These are phyloP conservation scores for Mariannaea sp. DNA, from an alignment of 2,329 filamentous ascomycete species.

Conservation along the genomic window DNA sequence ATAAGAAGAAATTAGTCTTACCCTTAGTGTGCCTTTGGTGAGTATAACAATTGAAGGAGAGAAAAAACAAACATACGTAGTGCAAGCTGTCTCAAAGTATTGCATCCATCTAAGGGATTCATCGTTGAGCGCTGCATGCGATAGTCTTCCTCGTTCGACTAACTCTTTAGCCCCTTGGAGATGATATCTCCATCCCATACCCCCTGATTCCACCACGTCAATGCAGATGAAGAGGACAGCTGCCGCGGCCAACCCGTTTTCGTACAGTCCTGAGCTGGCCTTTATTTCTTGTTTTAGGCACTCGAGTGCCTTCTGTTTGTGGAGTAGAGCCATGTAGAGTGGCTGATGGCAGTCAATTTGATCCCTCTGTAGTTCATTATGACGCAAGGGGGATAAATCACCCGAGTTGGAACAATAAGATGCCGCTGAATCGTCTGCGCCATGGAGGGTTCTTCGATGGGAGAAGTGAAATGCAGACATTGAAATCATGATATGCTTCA, in stretches of 20 bases:
- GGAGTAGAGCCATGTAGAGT: conserved; percentile 6
- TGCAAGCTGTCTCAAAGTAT: conserved; percentile 22
- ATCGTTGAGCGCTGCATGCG: background rate
- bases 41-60: too few relatives aligned
- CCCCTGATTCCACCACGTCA: conserved; percentile 19
- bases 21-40: too few relatives aligned
- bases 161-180: conserved; percentile 13
- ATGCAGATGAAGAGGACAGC: conserved; percentile 17
- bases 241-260: conserved; percentile 13
- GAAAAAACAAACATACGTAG: background rate
- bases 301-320: conserved; percentile 16
- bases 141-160: background rate
- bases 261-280: background rate
- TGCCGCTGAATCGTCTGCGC: background rate
- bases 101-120: conserved; percentile 4
- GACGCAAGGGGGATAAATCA: background rate
- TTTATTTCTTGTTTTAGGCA: conserved; percentile 7
- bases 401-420: background rate
- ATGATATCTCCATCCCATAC: conserved; percentile 16
- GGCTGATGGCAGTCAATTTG: background rate
- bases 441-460: conserved; percentile 9
- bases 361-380: background rate
- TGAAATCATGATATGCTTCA: conserved; percentile 18
- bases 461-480: conserved; percentile 21
- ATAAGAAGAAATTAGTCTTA: background rate